Percentiles rank a stretch among this genome's conserved stretches.
These are phyloP conservation scores for Xylaria telfairii DNA, from an alignment of 495 filamentous ascomycete species.

Conservation along the genomic window DNA sequence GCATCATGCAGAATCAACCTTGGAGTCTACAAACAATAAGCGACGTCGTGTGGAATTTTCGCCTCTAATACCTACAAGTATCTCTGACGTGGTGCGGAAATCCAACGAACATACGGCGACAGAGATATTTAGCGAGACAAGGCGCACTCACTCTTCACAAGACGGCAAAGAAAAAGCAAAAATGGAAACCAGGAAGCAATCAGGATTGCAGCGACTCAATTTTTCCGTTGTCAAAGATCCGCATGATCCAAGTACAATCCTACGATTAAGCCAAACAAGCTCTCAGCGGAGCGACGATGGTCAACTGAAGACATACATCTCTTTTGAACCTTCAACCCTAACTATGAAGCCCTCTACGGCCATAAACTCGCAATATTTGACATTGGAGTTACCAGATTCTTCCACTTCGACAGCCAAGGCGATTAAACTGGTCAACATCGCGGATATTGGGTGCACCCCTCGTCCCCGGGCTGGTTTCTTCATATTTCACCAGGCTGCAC, in stretches of 20 bases:
- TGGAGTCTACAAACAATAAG: slow-evolving; percentile 29
- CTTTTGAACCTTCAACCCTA: slow-evolving; percentile 37
- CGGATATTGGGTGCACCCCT: slow-evolving; percentile 33
- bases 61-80: background rate
- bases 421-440: slow-evolving; percentile 12
- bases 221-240: slow-evolving; percentile 85
- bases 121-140: background rate
- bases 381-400: slow-evolving; percentile 22
- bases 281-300: slow-evolving; percentile 49
- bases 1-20: slow-evolving; percentile 22
- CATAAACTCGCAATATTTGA: slow-evolving; percentile 19
- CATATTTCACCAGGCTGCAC: slow-evolving; percentile 42
- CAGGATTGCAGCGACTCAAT: slow-evolving; percentile 52
- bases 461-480: slow-evolving; percentile 34
- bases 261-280: slow-evolving; percentile 72
- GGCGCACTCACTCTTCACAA: slow-evolving; percentile 29
- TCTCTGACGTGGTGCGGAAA: background rate
- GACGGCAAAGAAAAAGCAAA: slow-evolving; percentile 28
- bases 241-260: slow-evolving; percentile 65
- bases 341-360: slow-evolving; percentile 14
- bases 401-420: slow-evolving; percentile 3
- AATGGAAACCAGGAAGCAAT: slow-evolving; percentile 27
- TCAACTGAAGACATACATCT: slow-evolving; percentile 45
- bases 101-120: background rate
- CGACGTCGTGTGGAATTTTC: slow-evolving; percentile 34